phyloP scores from a whole-genome alignment of 371 early-diverging fungal genomes.

The Actinomucor elegans region DNA sequence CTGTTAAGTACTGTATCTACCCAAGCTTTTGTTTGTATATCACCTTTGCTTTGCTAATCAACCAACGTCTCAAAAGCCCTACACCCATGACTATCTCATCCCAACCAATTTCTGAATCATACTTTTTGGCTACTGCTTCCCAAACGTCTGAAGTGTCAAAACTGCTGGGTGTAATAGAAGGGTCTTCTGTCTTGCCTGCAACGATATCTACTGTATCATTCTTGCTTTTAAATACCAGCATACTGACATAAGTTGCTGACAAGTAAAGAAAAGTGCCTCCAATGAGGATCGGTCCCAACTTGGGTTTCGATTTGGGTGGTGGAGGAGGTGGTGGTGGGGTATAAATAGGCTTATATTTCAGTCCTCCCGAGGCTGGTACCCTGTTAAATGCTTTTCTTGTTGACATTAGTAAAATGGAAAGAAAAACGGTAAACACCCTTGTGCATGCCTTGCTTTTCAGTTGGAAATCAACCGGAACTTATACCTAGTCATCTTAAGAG shows the following conservation, averaged over 20 bases:
- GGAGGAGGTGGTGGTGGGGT: slow-evolving; percentile 21
- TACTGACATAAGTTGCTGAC: slow-evolving; percentile 46
- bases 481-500: no score
- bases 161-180: slow-evolving; percentile 24
- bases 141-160: slow-evolving; percentile 50
- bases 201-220: slow-evolving; percentile 24
- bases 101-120: slow-evolving; percentile 64
- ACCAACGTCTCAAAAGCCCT: slow-evolving; percentile 50
- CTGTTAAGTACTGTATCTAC: no score
- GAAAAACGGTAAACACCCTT: no score
- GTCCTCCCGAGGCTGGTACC: slow-evolving; percentile 8
- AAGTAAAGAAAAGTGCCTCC: slow-evolving; percentile 48
- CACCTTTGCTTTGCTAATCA: slow-evolving; percentile 54
- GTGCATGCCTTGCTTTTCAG: no score
- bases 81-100: slow-evolving; percentile 73
- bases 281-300: slow-evolving; percentile 37
- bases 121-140: slow-evolving; percentile 52
- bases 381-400: slow-evolving; percentile 13
- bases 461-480: no score
- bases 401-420: slow-evolving; percentile 14
- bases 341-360: slow-evolving; percentile 24
- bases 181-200: slow-evolving; percentile 6
- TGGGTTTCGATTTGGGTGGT: slow-evolving; percentile 22
- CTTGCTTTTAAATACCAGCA: slow-evolving; percentile 49
- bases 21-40: not conserved